Percentiles rank a stretch among this genome's conserved stretches.
These are phyloP conservation scores for Penicillium freii DNA, from an alignment of 2,329 filamentous ascomycete genomes.

Conservation along the genomic window DNA sequence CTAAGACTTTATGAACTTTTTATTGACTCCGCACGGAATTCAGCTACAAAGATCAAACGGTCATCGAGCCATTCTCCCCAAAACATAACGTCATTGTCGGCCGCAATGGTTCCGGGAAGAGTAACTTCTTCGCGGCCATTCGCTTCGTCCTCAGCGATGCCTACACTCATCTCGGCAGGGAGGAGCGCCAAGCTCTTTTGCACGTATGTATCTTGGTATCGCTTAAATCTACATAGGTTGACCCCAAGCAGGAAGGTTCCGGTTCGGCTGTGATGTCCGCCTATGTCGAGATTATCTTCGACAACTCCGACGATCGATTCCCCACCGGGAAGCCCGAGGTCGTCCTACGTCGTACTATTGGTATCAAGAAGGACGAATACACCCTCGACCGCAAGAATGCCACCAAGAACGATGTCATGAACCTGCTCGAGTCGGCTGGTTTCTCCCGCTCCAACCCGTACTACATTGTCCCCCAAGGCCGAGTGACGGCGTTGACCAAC, in stretches of 20 bases:
- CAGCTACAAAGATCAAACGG: slow-evolving; percentile 99
- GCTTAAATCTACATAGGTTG: background rate
- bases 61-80: slow-evolving; percentile 96
- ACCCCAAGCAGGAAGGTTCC: slow-evolving; percentile 69
- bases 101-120: slow-evolving; percentile 98
- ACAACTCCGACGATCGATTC: slow-evolving; percentile 95
- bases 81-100: slow-evolving; percentile 98
- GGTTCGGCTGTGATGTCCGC: slow-evolving; percentile 98
- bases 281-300: slow-evolving; percentile 99
- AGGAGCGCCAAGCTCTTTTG: slow-evolving; percentile 92
- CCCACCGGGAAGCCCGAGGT: slow-evolving; percentile 90
- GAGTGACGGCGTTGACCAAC: slow-evolving; percentile 92
- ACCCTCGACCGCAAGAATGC: slow-evolving; percentile 95
- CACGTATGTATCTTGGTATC: slow-evolving; percentile 54
- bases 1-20: too few species aligned
- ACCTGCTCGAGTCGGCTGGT: slow-evolving; percentile 89
- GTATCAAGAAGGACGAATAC: slow-evolving; percentile 97
- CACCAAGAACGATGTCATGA: slow-evolving; percentile 90
- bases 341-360: slow-evolving; percentile 88
- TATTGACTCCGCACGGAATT: background rate
- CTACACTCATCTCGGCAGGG: slow-evolving; percentile 91
- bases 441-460: slow-evolving; percentile 98
- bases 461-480: slow-evolving; percentile 97
- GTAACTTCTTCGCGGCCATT: slow-evolving; percentile 99
- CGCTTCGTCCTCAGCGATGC: slow-evolving; percentile 97